Evolutionary conservation across 1,284 basidiomycete genomes (phyloP).

Genomic region (Naganishia sp.): DNA sequence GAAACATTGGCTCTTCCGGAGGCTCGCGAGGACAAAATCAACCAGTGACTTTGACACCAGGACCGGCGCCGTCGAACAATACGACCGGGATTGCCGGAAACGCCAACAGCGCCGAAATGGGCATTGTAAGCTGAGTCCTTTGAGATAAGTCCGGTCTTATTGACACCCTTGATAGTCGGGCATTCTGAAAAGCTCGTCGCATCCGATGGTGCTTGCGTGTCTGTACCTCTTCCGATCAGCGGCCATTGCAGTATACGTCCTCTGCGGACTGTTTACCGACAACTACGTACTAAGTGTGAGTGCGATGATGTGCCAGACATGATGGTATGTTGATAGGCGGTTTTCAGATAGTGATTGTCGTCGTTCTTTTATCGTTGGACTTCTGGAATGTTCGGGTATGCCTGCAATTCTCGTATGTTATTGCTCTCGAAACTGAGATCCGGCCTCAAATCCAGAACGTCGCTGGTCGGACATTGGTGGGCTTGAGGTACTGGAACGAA

Average conservation of each 20-base stretch:
- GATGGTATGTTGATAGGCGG: background rate
- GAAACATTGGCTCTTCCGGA: conserved; percentile 46
- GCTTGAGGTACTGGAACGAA: conserved; percentile 94
- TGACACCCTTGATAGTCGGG: conserved; percentile 41
- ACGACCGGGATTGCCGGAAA: conserved; percentile 44
- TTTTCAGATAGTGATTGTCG: conserved; percentile 80
- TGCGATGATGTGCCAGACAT: conserved; percentile 30
- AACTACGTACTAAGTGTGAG: conserved; percentile 85
- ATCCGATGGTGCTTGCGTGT: conserved; percentile 78
- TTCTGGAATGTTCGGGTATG: conserved; percentile 92
- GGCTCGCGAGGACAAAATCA: conserved; percentile 29
- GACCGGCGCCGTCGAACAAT: conserved; percentile 36
- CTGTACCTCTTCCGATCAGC: conserved; percentile 81
- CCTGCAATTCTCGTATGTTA: conserved; percentile 15
- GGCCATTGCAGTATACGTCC: conserved; percentile 81
- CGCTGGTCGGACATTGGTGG: conserved; percentile 83
- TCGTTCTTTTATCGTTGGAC: conserved; percentile 87
- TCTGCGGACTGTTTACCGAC: conserved; percentile 77
- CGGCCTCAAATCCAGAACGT: conserved; percentile 66
- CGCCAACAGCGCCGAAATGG: conserved; percentile 34
- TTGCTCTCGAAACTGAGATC: background rate
- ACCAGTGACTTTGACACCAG: conserved; percentile 50
- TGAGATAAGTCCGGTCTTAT: background rate
- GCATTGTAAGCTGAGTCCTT: conserved; percentile 46
- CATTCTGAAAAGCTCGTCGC: conserved; percentile 65